Percentiles rank a stretch among this genome's conserved stretches.
Conservation (phyloP, 1,139 yeast species). For the Kodamaea fungicola region DNA sequence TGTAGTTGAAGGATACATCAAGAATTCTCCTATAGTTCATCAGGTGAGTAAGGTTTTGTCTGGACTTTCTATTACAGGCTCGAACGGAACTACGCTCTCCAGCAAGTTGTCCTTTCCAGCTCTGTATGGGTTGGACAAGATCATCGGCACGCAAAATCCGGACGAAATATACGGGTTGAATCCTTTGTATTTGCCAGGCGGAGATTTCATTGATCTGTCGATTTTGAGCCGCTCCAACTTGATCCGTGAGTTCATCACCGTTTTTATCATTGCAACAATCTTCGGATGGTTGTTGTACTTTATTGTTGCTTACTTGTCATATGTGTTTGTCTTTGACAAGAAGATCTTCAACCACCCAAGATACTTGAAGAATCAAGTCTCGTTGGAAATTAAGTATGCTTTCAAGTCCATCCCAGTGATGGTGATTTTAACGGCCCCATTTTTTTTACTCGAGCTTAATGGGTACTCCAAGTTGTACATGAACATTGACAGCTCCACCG, state of each 20-base stretch:
- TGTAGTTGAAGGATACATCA: constrained; percentile 16
- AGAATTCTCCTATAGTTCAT: constrained; percentile 9
- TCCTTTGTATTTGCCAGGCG: constrained; percentile 39
- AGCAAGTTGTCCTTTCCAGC: constrained; percentile 16
- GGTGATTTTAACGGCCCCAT: constrained; percentile 85
- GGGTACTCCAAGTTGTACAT: constrained; percentile 81
- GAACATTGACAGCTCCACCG: constrained; percentile 56
- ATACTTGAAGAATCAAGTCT: constrained; percentile 88
- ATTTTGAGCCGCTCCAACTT: constrained; percentile 67
- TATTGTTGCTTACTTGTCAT: constrained; percentile 71
- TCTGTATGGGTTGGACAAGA: constrained; percentile 14
- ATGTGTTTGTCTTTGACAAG: constrained; percentile 75
- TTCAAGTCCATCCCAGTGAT: constrained; percentile 78
- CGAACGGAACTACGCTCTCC: constrained; percentile 4
- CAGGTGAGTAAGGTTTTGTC: constrained; percentile 6
- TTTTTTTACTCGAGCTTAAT: constrained; percentile 77
- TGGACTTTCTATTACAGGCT: constrained; percentile 3
- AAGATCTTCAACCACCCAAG: constrained; percentile 93
- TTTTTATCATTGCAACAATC: constrained; percentile 68
- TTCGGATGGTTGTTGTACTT: constrained; percentile 85
- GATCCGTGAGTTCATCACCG: constrained; percentile 64
- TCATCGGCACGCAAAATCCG: constrained; percentile 27
- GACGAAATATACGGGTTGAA: constrained; percentile 37
- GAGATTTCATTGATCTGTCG: constrained; percentile 57
- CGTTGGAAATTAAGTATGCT: constrained; percentile 77